Percentiles rank a stretch among this genome's conserved stretches.
phyloP scores from a whole-genome alignment of 345 rosid species.

The Hibiscus mutabilis region DNA sequence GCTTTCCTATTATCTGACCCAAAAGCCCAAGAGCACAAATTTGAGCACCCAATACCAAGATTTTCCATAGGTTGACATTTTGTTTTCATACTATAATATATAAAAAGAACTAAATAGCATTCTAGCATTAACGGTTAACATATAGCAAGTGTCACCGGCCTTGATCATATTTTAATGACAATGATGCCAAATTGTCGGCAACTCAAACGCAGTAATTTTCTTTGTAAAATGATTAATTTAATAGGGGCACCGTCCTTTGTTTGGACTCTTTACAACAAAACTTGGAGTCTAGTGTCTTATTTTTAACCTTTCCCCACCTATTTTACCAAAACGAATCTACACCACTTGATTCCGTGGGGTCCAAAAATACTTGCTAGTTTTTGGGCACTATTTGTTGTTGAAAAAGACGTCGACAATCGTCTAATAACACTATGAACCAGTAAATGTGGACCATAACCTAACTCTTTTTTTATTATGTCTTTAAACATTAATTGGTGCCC shows the following conservation, averaged over 20 bases:
- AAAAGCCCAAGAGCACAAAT: neutral
- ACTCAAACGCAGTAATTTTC: neutral
- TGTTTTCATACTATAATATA: neutral
- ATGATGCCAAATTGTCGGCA: neutral
- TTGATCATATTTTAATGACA: neutral
- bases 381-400: neutral
- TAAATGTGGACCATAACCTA: neutral
- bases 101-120: neutral
- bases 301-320: neutral
- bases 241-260: neutral
- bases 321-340: slow-evolving; percentile 8
- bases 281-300: neutral
- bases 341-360: slow-evolving; percentile 15
- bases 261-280: neutral
- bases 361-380: neutral
- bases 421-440: neutral
- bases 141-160: neutral
- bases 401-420: neutral
- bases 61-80: neutral
- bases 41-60: neutral
- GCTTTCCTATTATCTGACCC: neutral
- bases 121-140: neutral
- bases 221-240: neutral
- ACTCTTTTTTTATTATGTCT: neutral
- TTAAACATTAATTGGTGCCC: neutral